Evolutionary conservation across 2,329 filamentous ascomycete genomes (phyloP), one percentile per base, ranked within the genome.

Genomic region (Dactylellina drechsleri): DNA sequence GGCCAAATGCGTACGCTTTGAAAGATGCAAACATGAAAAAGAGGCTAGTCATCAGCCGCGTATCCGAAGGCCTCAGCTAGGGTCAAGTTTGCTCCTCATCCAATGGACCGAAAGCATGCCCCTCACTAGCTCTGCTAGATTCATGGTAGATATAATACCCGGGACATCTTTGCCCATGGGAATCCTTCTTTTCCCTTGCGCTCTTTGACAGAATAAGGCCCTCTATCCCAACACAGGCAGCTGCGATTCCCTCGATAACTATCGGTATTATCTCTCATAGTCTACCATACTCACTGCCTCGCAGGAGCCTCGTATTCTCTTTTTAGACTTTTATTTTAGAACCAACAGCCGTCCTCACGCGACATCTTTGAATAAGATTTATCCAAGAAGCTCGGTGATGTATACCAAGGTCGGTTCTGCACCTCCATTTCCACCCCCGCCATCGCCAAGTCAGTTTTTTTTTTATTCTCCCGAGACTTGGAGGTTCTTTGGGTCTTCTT

Each of bases 381-480:
- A 59, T 67, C 70, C 68, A 66, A 67, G 62, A 66, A 45, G 56
- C 70, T 62, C 49, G 58, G 56, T 67, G 58, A 67, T 64, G 62
- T 74, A 74, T 16, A 67, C 70, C 70, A 74, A 74, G 70, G 6
- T 36, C 31, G 31, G 31, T 36, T 36, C 31, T 36, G 31, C 31
- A 36, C 10, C 10, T 36, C 1, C 31, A 53, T 57, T 23, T 13
- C 18, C n/a, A 43, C 59, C 66, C 43, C 52, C 50, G 26, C 53
- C 40, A 70, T 54, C 18, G 66, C 66, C 68, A 66, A 73, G 60
- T 50, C 31, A 10, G 3, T 36, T 2, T 36, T 36, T 28, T 36
- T 36, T 47, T 23, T 45, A 52, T 36, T 49, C 23, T 16, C 15
- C 13, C 41, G 13, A 47, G 43, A 47, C 13, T 36, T 8, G 13